A percentile compares a stretch with the other conserved stretches of the same genome.
Evolutionary conservation across 106 monocot genomes (phyloP).

Genomic region (Iris macrosiphon): DNA sequence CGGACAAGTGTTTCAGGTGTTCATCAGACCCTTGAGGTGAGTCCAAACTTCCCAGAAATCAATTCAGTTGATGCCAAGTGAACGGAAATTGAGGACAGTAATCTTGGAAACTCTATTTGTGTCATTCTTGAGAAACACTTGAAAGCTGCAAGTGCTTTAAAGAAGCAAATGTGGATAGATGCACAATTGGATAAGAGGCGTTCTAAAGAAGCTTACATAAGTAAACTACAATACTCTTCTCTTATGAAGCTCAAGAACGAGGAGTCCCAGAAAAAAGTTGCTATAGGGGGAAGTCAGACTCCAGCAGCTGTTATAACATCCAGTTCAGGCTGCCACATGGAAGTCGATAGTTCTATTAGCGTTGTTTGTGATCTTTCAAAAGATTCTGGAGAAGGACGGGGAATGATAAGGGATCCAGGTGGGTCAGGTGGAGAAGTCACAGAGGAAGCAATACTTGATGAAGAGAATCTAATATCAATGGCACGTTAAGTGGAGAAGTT

Average conservation of each 20-base stretch:
- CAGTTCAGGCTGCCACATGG: constrained; percentile 35
- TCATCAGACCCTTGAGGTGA: constrained; percentile 1
- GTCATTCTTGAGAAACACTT: constrained; percentile 86
- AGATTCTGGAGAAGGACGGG: too few species aligned
- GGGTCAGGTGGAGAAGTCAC: too few species aligned
- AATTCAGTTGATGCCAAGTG: constrained; percentile 29
- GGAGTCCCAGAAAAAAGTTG: constrained; percentile 23
- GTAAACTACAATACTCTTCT: constrained; percentile 47
- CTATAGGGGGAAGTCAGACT: constrained; percentile 34
- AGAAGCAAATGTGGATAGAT: constrained; percentile 98
- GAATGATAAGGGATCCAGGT: too few species aligned
- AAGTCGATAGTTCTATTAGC: constrained; percentile 56
- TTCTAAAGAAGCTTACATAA: constrained; percentile 70
- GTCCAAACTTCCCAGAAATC: constrained; percentile 25
- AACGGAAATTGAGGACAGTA: constrained; percentile 79
- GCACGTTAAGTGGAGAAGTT: too few species aligned
- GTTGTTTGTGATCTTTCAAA: constrained; percentile 20
- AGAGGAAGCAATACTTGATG: too few species aligned
- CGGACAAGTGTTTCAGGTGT: constrained; percentile 12
- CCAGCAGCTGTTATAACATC: constrained; percentile 18
- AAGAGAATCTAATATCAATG: too few species aligned
- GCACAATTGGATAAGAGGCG: constrained; percentile 93
- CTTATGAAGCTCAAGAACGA: constrained; percentile 40
- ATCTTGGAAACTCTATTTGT: constrained; percentile 74
- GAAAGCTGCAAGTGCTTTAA: constrained; percentile 92